Percentiles rank a stretch among this genome's conserved stretches.
Conservation (phyloP, 2,329 filamentous ascomycete species). For the Calonectria crousiana region DNA sequence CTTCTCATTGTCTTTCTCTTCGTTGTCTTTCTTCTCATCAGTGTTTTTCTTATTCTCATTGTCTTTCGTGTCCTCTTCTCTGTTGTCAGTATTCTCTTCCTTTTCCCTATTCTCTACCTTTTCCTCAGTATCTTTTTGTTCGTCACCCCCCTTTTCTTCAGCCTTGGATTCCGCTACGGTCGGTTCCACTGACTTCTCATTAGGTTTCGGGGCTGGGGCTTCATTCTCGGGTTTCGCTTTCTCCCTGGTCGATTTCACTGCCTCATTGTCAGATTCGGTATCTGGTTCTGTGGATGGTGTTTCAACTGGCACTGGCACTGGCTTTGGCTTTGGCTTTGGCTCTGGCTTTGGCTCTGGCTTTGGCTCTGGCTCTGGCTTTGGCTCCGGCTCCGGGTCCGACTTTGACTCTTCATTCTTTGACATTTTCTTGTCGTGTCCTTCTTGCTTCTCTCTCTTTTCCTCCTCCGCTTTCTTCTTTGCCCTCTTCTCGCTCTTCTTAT, state of each 20-base stretch:
- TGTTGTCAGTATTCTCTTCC: neutral
- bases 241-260: neutral
- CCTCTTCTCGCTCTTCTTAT: neutral
- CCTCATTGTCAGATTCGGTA: neutral
- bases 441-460: neutral
- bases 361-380: neutral
- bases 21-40: neutral
- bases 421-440: neutral
- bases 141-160: neutral
- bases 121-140: neutral
- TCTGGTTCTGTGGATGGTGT: neutral
- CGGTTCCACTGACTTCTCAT: too few relatives aligned
- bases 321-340: neutral
- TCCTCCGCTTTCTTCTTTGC: neutral
- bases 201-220: neutral
- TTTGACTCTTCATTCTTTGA: neutral
- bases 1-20: neutral
- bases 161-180: neutral
- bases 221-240: neutral
- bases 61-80: neutral
- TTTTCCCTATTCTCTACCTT: neutral
- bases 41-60: too few relatives aligned
- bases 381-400: neutral
- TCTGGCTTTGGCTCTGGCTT: neutral
- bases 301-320: neutral